These are phyloP conservation scores for Pseudogymnoascus sp. DNA, from an alignment of 2,329 filamentous ascomycete genomes.

Conservation along the genomic window DNA sequence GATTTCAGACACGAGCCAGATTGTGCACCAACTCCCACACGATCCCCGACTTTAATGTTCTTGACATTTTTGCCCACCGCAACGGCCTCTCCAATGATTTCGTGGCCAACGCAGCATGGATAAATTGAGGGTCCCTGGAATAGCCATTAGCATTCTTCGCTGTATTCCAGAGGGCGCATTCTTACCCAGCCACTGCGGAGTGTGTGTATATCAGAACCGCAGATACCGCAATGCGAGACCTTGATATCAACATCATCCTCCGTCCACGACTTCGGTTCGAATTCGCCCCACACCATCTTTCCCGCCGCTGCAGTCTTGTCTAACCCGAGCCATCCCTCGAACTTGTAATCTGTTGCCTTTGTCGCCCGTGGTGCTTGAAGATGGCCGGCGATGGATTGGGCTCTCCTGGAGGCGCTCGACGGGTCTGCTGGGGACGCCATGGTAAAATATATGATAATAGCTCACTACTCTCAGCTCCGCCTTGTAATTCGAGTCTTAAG, in stretches of 20 bases:
- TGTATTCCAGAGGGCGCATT: not conserved
- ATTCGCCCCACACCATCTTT: constrained; percentile 28
- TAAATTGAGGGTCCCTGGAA: constrained; percentile 32
- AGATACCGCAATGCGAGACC: constrained; percentile 43
- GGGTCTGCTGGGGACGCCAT: not conserved
- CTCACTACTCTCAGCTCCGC: too few species aligned
- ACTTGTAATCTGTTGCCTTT: constrained; percentile 19
- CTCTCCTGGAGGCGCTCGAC: not conserved
- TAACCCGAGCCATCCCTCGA: constrained; percentile 28
- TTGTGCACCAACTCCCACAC: constrained; percentile 47
- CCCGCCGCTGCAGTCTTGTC: constrained; percentile 21
- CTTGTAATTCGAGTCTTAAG: not conserved
- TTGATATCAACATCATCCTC: constrained; percentile 42
- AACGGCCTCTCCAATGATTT: constrained; percentile 41
- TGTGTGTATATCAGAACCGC: constrained; percentile 30
- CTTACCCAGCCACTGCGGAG: constrained; percentile 22
- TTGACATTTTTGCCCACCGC: constrained; percentile 37
- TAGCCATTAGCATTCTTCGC: not conserved
- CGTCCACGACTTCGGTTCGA: constrained; percentile 38
- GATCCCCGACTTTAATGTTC: constrained; percentile 44
- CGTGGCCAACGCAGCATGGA: constrained; percentile 42
- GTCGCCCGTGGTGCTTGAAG: not conserved
- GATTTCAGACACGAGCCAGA: constrained; percentile 36
- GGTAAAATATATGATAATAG: not conserved
- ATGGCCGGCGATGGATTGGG: not conserved